Evolutionary conservation across 306 rosid species (phyloP).

Genomic region (Crotalaria pallida): DNA sequence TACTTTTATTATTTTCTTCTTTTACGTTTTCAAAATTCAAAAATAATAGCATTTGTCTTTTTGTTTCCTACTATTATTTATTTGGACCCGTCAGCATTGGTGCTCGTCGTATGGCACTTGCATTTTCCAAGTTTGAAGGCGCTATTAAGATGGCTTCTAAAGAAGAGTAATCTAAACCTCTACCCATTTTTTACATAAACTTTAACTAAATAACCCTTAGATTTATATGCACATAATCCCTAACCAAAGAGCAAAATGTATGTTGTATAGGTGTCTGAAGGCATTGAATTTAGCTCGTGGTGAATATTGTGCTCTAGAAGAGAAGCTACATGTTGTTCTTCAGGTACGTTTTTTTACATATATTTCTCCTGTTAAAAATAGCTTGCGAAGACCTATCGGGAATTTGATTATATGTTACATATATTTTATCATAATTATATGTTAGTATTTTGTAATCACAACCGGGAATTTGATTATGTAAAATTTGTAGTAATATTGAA

Average conservation of each 20-base stretch:
- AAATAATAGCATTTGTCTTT: not conserved
- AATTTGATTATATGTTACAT: not conserved
- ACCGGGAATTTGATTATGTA: too few relatives aligned
- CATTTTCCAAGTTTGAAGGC: not conserved
- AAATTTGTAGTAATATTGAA: too few relatives aligned
- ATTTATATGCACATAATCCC: not conserved
- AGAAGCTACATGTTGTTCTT: conserved; percentile 21
- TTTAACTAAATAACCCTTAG: not conserved
- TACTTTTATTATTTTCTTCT: not conserved
- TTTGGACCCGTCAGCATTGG: conserved; percentile 17
- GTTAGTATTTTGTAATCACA: too few relatives aligned
- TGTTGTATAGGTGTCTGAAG: conserved; percentile 14
- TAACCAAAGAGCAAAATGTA: not conserved
- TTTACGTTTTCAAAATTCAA: not conserved
- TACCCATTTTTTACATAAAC: not conserved
- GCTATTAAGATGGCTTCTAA: not conserved
- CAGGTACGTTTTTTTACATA: conserved; percentile 4
- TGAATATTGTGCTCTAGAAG: conserved; percentile 5
- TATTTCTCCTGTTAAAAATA: not conserved
- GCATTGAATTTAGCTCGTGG: conserved; percentile 3
- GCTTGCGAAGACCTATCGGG: not conserved
- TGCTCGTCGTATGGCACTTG: conserved; percentile 9
- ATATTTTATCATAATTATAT: too few relatives aligned
- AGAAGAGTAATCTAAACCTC: conserved; percentile 17
- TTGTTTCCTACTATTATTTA: not conserved